Evolutionary conservation across 306 rosid species (phyloP).

Genomic region (Trifolium dubium): DNA sequence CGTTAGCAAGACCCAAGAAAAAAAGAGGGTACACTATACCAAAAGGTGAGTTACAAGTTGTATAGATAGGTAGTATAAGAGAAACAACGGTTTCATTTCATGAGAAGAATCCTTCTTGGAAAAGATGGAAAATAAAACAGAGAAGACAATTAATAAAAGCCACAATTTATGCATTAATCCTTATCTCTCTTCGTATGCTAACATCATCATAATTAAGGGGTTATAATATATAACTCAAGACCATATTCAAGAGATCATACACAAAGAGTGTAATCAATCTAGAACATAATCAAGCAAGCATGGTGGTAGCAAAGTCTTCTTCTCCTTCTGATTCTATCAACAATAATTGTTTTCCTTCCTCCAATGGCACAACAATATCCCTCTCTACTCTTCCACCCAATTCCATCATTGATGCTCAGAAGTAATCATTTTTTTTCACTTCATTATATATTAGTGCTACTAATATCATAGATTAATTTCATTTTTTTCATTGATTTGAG

Average conservation of each 20-base stretch:
- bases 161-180: neutral
- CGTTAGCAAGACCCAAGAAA: too few species aligned
- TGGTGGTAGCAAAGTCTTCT: constrained; percentile 32
- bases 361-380: constrained; percentile 33
- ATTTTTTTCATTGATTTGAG: neutral
- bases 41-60: neutral
- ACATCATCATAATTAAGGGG: neutral
- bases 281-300: neutral
- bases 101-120: too few species aligned
- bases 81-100: too few species aligned
- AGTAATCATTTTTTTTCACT: constrained; percentile 33
- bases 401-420: constrained; percentile 55
- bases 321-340: constrained; percentile 10
- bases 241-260: neutral
- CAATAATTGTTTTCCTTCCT: constrained; percentile 3
- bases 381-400: neutral
- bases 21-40: neutral
- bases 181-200: neutral
- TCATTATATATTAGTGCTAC: neutral
- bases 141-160: neutral
- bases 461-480: neutral
- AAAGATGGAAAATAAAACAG: too few species aligned
- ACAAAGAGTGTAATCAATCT: neutral
- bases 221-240: neutral
- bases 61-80: too few species aligned